These are phyloP conservation scores for Fusarium cicatricum DNA, from an alignment of 2,329 filamentous ascomycete genomes.

Conservation along the genomic window DNA sequence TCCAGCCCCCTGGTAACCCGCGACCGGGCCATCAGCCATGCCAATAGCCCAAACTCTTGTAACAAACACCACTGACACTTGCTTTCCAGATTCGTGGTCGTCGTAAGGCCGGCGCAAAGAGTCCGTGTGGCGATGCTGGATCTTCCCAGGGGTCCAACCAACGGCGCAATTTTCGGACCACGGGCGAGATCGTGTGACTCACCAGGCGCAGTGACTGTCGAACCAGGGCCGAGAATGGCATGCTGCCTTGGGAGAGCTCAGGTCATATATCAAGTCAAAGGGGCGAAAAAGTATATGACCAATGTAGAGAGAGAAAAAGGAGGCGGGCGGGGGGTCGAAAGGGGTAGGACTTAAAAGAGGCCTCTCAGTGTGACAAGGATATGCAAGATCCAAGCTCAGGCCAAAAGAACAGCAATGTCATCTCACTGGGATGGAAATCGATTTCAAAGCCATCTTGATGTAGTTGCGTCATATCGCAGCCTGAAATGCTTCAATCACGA, in stretches of 20 bases:
- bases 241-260: background rate
- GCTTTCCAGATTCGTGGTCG: background rate
- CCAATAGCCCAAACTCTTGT: too few relatives aligned
- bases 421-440: too few relatives aligned
- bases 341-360: background rate
- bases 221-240: background rate
- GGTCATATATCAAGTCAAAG: background rate
- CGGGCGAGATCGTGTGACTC: slow-evolving; percentile 21
- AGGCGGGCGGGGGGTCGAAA: background rate
- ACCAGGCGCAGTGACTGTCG: slow-evolving; percentile 3
- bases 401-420: background rate
- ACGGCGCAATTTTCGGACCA: slow-evolving; percentile 3
- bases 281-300: slow-evolving; percentile 9
- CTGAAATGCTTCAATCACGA: background rate
- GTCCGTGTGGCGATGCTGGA: slow-evolving; percentile 30
- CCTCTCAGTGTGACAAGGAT: slow-evolving; percentile 2
- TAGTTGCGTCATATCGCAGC: slow-evolving; percentile 4
- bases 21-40: too few relatives aligned
- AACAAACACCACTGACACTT: slow-evolving; percentile 2
- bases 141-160: slow-evolving; percentile 1
- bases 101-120: background rate
- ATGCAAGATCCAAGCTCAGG: background rate
- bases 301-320: slow-evolving; percentile 14
- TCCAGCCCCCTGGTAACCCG: slow-evolving; percentile 4
- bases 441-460: too few relatives aligned